Evolutionary conservation across 768 basidiomycete species (phyloP), one percentile per base, ranked within the genome.

Genomic region (Amanita molliuscula): DNA sequence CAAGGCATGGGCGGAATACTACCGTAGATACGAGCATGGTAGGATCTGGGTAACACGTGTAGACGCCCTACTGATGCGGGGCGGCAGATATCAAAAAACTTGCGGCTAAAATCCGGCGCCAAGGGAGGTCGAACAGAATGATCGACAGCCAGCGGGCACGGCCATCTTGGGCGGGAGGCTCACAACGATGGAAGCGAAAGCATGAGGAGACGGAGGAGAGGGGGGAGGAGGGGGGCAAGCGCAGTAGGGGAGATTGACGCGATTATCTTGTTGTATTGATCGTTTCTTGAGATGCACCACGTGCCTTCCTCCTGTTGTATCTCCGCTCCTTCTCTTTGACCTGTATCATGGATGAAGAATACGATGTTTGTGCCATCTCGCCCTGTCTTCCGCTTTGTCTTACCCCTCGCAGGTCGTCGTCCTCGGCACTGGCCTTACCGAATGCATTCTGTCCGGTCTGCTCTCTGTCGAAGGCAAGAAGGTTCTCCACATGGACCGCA

Each of bases 401-500:
- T 51, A 57, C 62, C 25, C 20, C 26, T 41, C 41, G 44, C 63
- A 90, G 87, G 88, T 88, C 67, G 78, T 91, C 66, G 85, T 93
- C 56, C 79, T 98, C 60, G 96, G 96, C 53, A 99, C 96, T 54
- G 96, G 96, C 54, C 73, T 99, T 62, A 97, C 95, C 25, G 96
- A 99, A 68, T 98, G 96, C 71, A 94, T 98, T 66, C 81, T 99
- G 54, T 98, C 96, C 13, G 96, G 96, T 33, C 71, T 99, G 59
- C 76, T 99, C 59, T 98, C 95, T n/a, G 95, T 97, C 40, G 96
- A 97, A 66, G 95, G 96, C 55, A 97, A 98, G 79, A 99, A 98
- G 73, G 96, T 99, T 61, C 82, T 99, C 45, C 96, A 99, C 69
- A 97, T 96, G 78, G 93, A 95, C 69, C 77, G 91, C 61, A 98